Evolutionary conservation across 495 filamentous ascomycete genomes (phyloP), one percentile per base, ranked within the genome.

Genomic region (Pseudomonodictys pantanalensis): DNA sequence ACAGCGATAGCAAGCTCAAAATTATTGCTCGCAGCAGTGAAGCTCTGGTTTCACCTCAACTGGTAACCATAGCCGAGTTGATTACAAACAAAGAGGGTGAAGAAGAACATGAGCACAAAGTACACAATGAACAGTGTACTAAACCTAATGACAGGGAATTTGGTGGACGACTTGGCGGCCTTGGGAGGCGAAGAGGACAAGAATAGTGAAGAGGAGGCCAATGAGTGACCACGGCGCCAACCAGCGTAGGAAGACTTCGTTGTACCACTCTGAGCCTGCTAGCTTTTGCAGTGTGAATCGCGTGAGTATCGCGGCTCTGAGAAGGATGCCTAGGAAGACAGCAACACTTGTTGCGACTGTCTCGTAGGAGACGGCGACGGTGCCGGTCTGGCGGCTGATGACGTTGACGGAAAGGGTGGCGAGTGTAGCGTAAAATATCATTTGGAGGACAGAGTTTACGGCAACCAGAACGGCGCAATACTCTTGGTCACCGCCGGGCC

Each of bases 1-100:
- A 96, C 91, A 2, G 91, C 91, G 73, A 96, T 95, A 0, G 91
- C 91, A 22, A 95, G 73, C 75, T 96, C 91, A 65, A 96, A 95
- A 66, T 95, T 96, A 59, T 96, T 96, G 69, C 90, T 95, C 2
- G 91, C 92, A 4, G 91, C 91, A 0, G 91, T 96, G 63, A 96
- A 92, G 66, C 88, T 89, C 75, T 96, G 92, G 9, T 91, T 95
- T 6, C 79, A 77, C 0, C 81, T 78, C 1, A 91, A 65, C 46
- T 73, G 75, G 68, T 96, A 96, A 0, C 83, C 82, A 63, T 91
- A 91, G 0, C 89, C 87, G 15, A 67, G 46, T 15, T 58, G 8
- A 48, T 81, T 72, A 5, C 81, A 74, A 7, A 81, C 73, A 11
- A 76, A 67, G 9, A 96, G 73, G 0, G 89, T 92, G 1, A 76